phyloP scores from a whole-genome alignment of 140 eudicot genomes.

The Cichorium intybus region DNA sequence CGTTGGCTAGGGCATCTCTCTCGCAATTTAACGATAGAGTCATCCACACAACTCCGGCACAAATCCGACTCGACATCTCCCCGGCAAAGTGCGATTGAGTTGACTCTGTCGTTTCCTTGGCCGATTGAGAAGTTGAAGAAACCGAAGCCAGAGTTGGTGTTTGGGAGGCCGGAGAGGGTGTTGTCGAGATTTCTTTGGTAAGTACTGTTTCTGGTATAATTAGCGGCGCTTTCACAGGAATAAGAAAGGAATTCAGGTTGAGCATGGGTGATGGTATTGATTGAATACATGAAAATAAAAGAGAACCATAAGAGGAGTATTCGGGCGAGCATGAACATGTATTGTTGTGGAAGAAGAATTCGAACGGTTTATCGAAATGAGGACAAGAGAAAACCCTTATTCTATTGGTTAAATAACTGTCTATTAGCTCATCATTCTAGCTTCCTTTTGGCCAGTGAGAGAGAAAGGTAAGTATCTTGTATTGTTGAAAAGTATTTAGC shows the following conservation, averaged over 20 bases:
- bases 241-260: neutral
- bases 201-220: constrained; percentile 15
- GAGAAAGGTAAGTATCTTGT: too few species aligned
- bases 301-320: neutral
- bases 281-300: neutral
- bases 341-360: too few species aligned
- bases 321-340: neutral
- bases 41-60: constrained; percentile 30
- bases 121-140: constrained; percentile 18
- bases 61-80: constrained; percentile 26
- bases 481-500: too few species aligned
- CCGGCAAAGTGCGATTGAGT: constrained; percentile 38
- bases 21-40: neutral
- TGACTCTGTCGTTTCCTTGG: constrained; percentile 16
- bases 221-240: neutral
- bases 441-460: too few species aligned
- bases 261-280: neutral
- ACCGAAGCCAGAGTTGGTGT: constrained; percentile 23
- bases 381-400: too few species aligned
- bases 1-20: constrained; percentile 29
- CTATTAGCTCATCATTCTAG: too few species aligned
- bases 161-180: constrained; percentile 3
- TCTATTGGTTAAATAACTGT: too few species aligned
- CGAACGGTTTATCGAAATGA: too few species aligned
- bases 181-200: constrained; percentile 9